Conservation (phyloP, 176 grass and related monocot species). For the Rhipidocladum racemiflorum region DNA sequence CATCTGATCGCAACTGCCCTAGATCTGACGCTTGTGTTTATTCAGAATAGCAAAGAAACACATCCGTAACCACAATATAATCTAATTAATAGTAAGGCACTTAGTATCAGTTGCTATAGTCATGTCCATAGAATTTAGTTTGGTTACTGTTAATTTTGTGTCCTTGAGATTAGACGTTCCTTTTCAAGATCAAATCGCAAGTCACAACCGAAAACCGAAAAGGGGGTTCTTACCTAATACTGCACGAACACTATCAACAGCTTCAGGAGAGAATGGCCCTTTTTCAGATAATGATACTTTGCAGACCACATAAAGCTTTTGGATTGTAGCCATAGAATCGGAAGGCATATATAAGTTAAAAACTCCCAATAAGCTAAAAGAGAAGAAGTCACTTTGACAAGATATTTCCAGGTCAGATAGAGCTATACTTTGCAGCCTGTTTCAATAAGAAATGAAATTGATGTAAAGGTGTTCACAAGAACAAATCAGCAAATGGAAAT, state of each 20-base stretch:
- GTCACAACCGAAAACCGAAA: neutral
- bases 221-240: conserved; percentile 41
- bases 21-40: neutral
- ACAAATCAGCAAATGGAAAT: neutral
- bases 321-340: conserved; percentile 44
- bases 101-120: neutral
- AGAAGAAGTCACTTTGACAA: neutral
- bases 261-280: conserved; percentile 48
- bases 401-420: neutral
- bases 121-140: neutral
- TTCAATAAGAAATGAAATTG: conserved; percentile 13
- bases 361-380: conserved; percentile 2
- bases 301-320: conserved; percentile 65
- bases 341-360: conserved; percentile 39
- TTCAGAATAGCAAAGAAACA: neutral
- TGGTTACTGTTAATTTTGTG: neutral
- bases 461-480: neutral
- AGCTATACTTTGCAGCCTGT: conserved; percentile 18
- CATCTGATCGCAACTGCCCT: neutral
- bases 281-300: conserved; percentile 56
- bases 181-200: neutral
- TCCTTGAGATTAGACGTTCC: neutral
- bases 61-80: neutral
- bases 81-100: neutral
- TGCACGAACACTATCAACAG: conserved; percentile 42